phyloP scores from a whole-genome alignment of 257 asterid species.

The Knoxia roxburghii region DNA sequence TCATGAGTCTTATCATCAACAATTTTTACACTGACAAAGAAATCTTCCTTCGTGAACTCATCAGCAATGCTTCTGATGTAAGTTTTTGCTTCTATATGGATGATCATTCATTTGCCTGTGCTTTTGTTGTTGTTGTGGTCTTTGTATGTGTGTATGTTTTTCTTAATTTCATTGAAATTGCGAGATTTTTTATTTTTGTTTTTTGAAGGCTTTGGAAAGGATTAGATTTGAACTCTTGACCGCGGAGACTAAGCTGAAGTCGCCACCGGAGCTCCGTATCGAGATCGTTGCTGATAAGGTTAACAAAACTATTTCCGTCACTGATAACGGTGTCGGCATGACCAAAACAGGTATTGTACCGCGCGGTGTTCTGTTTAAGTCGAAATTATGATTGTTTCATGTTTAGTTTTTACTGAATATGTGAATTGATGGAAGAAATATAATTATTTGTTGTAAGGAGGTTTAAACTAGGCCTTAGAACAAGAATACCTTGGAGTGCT shows the following conservation, averaged over 20 bases:
- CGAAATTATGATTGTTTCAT: too few species aligned
- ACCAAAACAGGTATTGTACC: slow-evolving; percentile 24
- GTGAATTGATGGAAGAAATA: too few species aligned
- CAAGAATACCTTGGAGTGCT: too few species aligned
- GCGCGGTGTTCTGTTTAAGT: too few species aligned
- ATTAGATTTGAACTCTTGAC: slow-evolving; percentile 27
- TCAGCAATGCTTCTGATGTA: slow-evolving; percentile 51
- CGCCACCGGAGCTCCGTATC: slow-evolving; percentile 27
- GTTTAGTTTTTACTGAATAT: too few species aligned
- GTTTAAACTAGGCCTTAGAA: too few species aligned
- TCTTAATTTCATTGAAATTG: too few species aligned
- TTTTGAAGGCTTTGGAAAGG: slow-evolving; percentile 23
- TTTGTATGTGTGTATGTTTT: too few species aligned
- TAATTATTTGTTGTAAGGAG: too few species aligned
- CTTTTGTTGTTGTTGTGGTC: too few species aligned
- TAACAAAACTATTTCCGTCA: slow-evolving; percentile 12
- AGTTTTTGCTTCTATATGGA: neutral
- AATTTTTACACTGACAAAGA: slow-evolving; percentile 59
- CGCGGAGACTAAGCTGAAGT: slow-evolving; percentile 24
- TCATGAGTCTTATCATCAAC: slow-evolving; percentile 49
- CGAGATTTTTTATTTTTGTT: neutral
- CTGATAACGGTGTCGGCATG: slow-evolving; percentile 28
- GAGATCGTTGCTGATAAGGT: slow-evolving; percentile 24
- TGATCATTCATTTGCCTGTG: too few species aligned
- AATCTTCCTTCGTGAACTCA: slow-evolving; percentile 56